Evolutionary conservation across 441 rosid genomes (phyloP).

Genomic region (Pelargonium australe): DNA sequence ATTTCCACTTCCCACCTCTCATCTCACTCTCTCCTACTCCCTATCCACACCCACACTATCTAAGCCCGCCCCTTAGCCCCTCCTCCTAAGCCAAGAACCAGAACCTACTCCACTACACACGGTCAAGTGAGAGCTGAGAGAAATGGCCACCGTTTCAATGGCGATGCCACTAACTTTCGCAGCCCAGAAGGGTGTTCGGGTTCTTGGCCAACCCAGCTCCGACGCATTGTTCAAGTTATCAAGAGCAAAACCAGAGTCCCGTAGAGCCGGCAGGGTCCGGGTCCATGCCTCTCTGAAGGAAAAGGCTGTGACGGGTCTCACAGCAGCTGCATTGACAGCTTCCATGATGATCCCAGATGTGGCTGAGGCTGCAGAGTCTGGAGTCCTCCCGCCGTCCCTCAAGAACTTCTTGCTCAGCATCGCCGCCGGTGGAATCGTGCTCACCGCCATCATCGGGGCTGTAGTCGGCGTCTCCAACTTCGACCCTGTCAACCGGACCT

Average conservation of each 20-base stretch:
- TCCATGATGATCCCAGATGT: constrained; percentile 33
- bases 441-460: background rate
- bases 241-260: background rate
- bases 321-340: constrained; percentile 35
- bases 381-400: background rate
- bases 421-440: background rate
- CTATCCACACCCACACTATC: too few species aligned
- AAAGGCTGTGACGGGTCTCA: constrained; percentile 28
- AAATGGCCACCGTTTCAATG: constrained; percentile 40
- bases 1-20: too few species aligned
- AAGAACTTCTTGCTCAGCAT: too few species aligned
- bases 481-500: constrained; percentile 1
- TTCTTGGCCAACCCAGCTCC: background rate
- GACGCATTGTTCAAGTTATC: background rate
- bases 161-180: constrained; percentile 32
- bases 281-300: background rate
- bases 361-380: constrained; percentile 33
- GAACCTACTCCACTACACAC: too few species aligned
- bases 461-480: background rate
- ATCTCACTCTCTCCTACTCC: too few species aligned
- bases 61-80: too few species aligned
- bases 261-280: background rate
- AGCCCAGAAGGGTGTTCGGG: constrained; percentile 19
- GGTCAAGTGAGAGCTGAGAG: background rate
- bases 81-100: too few species aligned